Conservation (phyloP, 1,139 yeast species). For the Candida neerlandica region DNA sequence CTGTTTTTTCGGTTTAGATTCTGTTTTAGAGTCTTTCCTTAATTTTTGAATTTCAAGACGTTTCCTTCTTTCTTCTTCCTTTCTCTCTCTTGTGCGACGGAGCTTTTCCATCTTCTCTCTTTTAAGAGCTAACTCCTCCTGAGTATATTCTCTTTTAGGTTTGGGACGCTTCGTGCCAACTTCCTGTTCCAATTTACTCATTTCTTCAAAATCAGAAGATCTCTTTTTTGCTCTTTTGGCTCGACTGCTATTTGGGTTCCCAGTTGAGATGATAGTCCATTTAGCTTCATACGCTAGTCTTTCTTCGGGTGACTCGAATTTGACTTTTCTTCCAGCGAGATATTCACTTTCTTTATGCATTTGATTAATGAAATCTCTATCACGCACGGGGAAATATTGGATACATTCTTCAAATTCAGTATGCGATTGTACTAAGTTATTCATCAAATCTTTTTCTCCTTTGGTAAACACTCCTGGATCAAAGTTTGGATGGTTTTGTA, state of each 20-base stretch:
- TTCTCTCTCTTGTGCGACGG: neutral
- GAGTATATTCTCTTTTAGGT: constrained; percentile 7
- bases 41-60: neutral
- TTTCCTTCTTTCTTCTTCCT: constrained; percentile 5
- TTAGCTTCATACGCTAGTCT: constrained; percentile 39
- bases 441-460: constrained; percentile 19
- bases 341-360: constrained; percentile 24
- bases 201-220: constrained; percentile 9
- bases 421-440: constrained; percentile 10
- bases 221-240: constrained; percentile 10
- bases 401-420: constrained; percentile 14
- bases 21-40: constrained; percentile 6
- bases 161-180: constrained; percentile 7
- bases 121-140: constrained; percentile 10
- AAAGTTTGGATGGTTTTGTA: constrained; percentile 10
- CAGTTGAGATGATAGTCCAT: constrained; percentile 31
- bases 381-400: constrained; percentile 19
- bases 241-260: constrained; percentile 4
- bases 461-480: constrained; percentile 15
- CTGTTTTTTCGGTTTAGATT: constrained; percentile 12
- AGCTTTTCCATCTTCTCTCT: constrained; percentile 1
- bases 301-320: constrained; percentile 32
- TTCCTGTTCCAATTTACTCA: constrained; percentile 12
- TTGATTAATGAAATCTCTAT: constrained; percentile 18
- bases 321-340: constrained; percentile 27